Evolutionary conservation across 495 filamentous ascomycete species (phyloP).

Genomic region (Penicillium chermesinum): DNA sequence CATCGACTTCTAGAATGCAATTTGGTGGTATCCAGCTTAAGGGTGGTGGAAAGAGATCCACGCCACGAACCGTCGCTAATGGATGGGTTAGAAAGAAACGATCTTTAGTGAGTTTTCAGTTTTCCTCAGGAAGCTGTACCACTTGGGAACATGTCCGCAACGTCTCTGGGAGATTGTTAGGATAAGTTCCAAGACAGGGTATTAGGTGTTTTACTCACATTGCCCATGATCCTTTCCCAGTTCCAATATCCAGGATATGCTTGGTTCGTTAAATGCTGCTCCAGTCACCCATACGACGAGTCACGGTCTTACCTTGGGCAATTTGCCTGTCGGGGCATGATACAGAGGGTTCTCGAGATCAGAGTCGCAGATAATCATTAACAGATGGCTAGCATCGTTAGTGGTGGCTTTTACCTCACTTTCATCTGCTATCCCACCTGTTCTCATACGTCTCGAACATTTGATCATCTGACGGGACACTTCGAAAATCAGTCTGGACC

Average conservation of each 20-base stretch:
- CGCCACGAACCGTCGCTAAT: constrained; percentile 5
- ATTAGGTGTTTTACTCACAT: constrained; percentile 13
- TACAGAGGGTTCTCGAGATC: constrained; percentile 6
- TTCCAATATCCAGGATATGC: constrained; percentile 25
- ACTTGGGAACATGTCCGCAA: constrained; percentile 18
- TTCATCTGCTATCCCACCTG: constrained; percentile 4
- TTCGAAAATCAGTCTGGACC: background rate
- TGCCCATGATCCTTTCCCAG: constrained; percentile 24
- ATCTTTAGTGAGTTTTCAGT: background rate
- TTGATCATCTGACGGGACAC: constrained; percentile 20
- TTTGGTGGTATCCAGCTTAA: constrained; percentile 3
- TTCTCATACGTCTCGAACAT: constrained; percentile 22
- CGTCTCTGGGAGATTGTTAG: constrained; percentile 12
- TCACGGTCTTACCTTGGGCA: background rate
- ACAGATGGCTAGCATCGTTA: constrained; percentile 13
- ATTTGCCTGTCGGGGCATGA: constrained; percentile 4
- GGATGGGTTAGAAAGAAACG: background rate
- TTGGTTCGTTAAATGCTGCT: background rate
- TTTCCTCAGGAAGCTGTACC: constrained; percentile 3
- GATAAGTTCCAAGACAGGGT: background rate
- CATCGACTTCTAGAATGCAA: constrained; percentile 8
- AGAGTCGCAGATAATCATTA: constrained; percentile 8
- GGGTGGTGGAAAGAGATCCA: constrained; percentile 7
- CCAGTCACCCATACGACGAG: background rate
- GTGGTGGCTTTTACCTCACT: background rate